Conservation (phyloP, 352 stramenopile genomes). For the Globisporangium emineosum region DNA sequence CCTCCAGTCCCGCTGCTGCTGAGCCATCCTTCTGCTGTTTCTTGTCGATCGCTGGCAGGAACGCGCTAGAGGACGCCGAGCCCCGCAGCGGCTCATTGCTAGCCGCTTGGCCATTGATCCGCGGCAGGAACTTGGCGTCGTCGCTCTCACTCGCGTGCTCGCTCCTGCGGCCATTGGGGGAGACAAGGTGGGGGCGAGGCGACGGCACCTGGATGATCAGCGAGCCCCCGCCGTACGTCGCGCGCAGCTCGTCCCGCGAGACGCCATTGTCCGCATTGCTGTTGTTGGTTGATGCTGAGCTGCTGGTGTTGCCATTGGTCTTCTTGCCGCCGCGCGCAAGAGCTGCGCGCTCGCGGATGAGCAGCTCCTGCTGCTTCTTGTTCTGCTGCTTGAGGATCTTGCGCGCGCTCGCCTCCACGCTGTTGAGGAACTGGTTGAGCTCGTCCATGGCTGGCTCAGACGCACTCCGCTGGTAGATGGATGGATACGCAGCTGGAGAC, state of each 20-base stretch:
- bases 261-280: constrained; percentile 17
- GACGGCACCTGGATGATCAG: constrained; percentile 47
- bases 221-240: constrained; percentile 48
- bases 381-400: constrained; percentile 84
- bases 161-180: constrained; percentile 22
- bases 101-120: background rate
- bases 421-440: constrained; percentile 78
- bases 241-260: constrained; percentile 57
- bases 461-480: background rate
- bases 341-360: constrained; percentile 39
- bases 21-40: constrained; percentile 18
- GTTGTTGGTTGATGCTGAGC: constrained; percentile 4
- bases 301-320: background rate
- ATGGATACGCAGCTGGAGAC: background rate
- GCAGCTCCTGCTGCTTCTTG: constrained; percentile 65
- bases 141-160: constrained; percentile 24
- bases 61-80: background rate
- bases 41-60: constrained; percentile 36
- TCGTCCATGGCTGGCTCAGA: constrained; percentile 48
- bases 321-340: constrained; percentile 19
- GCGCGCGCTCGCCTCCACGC: constrained; percentile 65
- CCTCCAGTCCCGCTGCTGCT: constrained; percentile 1
- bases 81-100: background rate
- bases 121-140: constrained; percentile 4
- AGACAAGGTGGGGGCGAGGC: constrained; percentile 15